phyloP scores from a whole-genome alignment of 805 yeast species.

The Metschnikowia similis region DNA sequence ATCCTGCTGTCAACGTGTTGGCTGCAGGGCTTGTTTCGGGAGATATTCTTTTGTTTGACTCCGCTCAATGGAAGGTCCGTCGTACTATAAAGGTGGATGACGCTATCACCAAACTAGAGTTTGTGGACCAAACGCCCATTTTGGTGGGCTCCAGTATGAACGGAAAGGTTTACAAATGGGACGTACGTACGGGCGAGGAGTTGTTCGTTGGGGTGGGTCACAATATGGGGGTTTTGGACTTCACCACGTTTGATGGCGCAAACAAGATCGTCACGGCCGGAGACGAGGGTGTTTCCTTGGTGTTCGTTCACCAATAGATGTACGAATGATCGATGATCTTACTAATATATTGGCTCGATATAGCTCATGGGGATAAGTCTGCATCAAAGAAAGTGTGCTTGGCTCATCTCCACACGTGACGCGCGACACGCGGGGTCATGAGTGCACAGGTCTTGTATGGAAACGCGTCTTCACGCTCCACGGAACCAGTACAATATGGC shows the following conservation, averaged over 20 bases:
- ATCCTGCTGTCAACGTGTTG: slow-evolving; percentile 50
- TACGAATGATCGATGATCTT: neutral
- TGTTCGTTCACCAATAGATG: slow-evolving; percentile 37
- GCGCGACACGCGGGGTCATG: neutral
- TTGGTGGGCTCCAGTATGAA: slow-evolving; percentile 76
- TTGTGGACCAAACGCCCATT: slow-evolving; percentile 53
- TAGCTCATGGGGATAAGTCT: neutral
- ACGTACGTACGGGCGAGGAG: slow-evolving; percentile 78
- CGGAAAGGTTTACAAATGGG: slow-evolving; percentile 84
- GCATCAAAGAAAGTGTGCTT: neutral
- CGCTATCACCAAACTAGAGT: slow-evolving; percentile 76
- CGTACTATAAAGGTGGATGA: slow-evolving; percentile 66
- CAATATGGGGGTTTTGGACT: slow-evolving; percentile 89
- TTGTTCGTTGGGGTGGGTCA: slow-evolving; percentile 85
- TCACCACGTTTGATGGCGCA: slow-evolving; percentile 63
- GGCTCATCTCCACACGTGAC: neutral
- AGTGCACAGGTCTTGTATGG: neutral
- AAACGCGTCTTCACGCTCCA: neutral
- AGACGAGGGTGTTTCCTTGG: slow-evolving; percentile 90
- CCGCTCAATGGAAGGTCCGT: slow-evolving; percentile 83
- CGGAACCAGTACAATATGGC: neutral
- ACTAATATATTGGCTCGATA: neutral
- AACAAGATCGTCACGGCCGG: slow-evolving; percentile 84
- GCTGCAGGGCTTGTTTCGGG: slow-evolving; percentile 93
- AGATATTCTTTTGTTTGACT: slow-evolving; percentile 74